Conservation (phyloP, 2,329 filamentous ascomycete species). For the Fusarium virguliforme region DNA sequence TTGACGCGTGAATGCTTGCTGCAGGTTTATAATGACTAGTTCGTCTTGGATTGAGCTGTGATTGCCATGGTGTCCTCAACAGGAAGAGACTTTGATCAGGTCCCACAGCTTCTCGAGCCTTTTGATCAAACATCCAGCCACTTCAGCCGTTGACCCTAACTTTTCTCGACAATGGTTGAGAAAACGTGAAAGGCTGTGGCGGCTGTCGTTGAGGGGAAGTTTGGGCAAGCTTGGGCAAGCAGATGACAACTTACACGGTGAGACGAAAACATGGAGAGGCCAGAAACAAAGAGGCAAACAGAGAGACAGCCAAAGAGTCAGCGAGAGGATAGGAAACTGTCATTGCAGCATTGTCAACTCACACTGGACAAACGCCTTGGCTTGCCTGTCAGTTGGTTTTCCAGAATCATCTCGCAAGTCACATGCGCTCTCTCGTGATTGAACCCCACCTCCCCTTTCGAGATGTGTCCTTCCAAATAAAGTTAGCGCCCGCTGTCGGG, state of each 20-base stretch:
- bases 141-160: constrained; percentile 7
- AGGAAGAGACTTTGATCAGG: constrained; percentile 2
- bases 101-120: neutral
- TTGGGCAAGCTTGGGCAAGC: neutral
- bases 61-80: constrained; percentile 3
- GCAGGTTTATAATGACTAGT: neutral
- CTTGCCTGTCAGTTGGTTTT: neutral
- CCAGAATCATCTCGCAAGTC: constrained; percentile 19
- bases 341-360: neutral
- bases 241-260: neutral
- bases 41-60: neutral
- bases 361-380: neutral
- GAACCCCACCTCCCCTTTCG: constrained; percentile 40
- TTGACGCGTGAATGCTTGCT: neutral
- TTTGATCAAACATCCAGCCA: neutral
- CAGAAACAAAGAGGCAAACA: neutral
- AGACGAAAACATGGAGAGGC: neutral
- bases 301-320: neutral
- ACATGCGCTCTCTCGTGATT: constrained; percentile 48
- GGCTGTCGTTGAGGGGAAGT: neutral
- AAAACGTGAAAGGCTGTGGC: neutral
- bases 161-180: constrained; percentile 1
- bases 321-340: neutral
- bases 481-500: constrained; percentile 42
- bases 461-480: constrained; percentile 28